Conservation (phyloP, 2,329 filamentous ascomycete genomes). For the Fusarium dlaminii region DNA sequence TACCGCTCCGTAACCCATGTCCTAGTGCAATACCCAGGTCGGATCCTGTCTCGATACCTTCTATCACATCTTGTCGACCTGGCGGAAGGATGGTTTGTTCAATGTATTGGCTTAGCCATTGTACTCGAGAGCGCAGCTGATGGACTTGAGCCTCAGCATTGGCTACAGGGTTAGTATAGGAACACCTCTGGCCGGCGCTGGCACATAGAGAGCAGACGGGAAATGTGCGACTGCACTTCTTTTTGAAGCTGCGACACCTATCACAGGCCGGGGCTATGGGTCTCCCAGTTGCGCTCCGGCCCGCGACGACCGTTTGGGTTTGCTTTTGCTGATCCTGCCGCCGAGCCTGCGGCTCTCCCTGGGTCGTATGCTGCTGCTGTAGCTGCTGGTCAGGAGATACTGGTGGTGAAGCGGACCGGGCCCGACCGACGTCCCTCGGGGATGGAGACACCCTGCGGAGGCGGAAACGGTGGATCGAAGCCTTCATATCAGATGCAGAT, state of each 20-base stretch:
- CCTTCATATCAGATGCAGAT: slow-evolving; percentile 43
- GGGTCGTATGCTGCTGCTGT: slow-evolving; percentile 5
- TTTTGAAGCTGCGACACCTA: slow-evolving; percentile 57
- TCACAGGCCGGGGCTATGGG: slow-evolving; percentile 48
- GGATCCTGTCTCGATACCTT: slow-evolving; percentile 50
- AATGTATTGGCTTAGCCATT: slow-evolving; percentile 52
- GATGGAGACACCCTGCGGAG: slow-evolving; percentile 41
- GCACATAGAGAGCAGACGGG: slow-evolving; percentile 53
- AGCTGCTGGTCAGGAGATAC: slow-evolving; percentile 26
- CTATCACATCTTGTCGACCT: slow-evolving; percentile 41
- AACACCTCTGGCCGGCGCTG: slow-evolving; percentile 52
- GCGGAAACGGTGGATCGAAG: slow-evolving; percentile 42
- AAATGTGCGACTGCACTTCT: slow-evolving; percentile 55
- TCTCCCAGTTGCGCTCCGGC: slow-evolving; percentile 5
- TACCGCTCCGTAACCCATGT: neutral
- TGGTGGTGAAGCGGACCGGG: slow-evolving; percentile 43
- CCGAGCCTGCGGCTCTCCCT: slow-evolving; percentile 34
- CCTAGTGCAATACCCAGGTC: slow-evolving; percentile 38
- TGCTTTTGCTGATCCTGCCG: slow-evolving; percentile 12
- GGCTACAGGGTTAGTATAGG: slow-evolving; percentile 44
- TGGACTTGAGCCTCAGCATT: slow-evolving; percentile 47
- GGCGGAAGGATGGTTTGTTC: slow-evolving; percentile 45
- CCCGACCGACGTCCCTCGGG: slow-evolving; percentile 35
- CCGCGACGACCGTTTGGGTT: neutral
- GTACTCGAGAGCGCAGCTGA: slow-evolving; percentile 51